Evolutionary conservation across 306 rosid species (phyloP), one percentile per base, ranked within the genome.

Genomic region (Coriaria nepalensis): DNA sequence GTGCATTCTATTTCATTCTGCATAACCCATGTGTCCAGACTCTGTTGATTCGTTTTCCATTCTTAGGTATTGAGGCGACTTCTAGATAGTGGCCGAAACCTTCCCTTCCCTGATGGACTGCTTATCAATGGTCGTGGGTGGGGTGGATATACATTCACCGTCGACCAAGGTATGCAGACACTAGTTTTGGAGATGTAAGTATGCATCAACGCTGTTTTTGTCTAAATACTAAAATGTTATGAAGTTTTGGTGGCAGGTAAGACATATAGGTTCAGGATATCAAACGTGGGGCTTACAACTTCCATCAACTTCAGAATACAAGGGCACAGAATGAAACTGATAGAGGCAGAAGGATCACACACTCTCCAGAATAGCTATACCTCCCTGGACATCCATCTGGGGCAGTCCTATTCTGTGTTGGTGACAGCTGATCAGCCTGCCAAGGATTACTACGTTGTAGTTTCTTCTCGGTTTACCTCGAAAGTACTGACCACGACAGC

Each of bases 291-390:
- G 34, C 70, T 84, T n/a, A 44, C 95, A 36, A 74, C 97, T 60
- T 84, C 95, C 56, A 67, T 90, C 29, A 90, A 90, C 74, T 84
- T 90, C 71, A 81, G 97, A 73, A 81, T 90, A 63, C 87, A 81
- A 10, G 92, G 95, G 0, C 97, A 90, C 64, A 36, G 2, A 2
- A 29, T 90, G 95, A 90, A 81, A 63, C 65, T 90, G 49, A 77
- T 90, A 42, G 97, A 90, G 65, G 97, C 84, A 13, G 97, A 90
- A 73, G 97, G 97, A 53, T 84, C 97, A 53, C 97, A 90, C 65
- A 90, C 97, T 44, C 80, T 90, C 43, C 94, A 90, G 68, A 90
- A 73, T 61, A 40, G 61, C 0, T 84, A 84, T 56, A 61, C 86
- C 56, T 77, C 94, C 50, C 76, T 90, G 8, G 97, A 84, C 73